phyloP scores from a whole-genome alignment of 768 basidiomycete genomes.

The Cytidiella melzeri region DNA sequence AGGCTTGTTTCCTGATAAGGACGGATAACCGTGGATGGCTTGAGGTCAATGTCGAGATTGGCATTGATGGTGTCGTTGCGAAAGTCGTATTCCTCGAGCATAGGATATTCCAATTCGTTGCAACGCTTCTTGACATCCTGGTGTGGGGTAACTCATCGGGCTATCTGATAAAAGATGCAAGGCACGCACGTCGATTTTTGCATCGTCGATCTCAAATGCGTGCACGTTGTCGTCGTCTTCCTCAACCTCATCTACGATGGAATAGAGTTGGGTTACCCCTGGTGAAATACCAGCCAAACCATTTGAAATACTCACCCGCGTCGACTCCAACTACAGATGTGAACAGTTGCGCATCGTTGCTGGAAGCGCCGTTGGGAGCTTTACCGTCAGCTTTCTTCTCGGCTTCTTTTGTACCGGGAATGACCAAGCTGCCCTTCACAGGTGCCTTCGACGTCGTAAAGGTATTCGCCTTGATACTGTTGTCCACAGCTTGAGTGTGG shows the following conservation, averaged over 20 bases:
- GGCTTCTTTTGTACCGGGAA: constrained; percentile 77
- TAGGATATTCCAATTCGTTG: constrained; percentile 94
- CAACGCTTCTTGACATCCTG: constrained; percentile 96
- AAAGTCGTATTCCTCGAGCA: constrained; percentile 99
- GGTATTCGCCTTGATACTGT: constrained; percentile 67
- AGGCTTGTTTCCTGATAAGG: constrained; percentile 98
- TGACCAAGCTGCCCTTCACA: constrained; percentile 72
- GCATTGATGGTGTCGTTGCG: constrained; percentile 94
- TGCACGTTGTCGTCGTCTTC: constrained; percentile 98
- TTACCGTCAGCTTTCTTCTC: constrained; percentile 48
- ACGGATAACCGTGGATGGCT: constrained; percentile 94
- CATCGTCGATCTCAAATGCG: constrained; percentile 92
- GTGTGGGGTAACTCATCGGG: constrained; percentile 4
- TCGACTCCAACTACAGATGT: constrained; percentile 96
- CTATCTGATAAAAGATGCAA: neutral
- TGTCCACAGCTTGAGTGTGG: constrained; percentile 59
- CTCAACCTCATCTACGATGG: constrained; percentile 80
- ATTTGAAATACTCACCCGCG: constrained; percentile 44
- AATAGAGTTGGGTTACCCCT: constrained; percentile 5
- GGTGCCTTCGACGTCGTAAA: constrained; percentile 83
- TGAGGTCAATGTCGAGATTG: constrained; percentile 96
- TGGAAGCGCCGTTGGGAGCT: constrained; percentile 20
- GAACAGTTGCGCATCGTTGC: constrained; percentile 74
- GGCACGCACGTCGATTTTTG: constrained; percentile 78
- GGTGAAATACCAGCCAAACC: neutral